phyloP scores from a whole-genome alignment of 2,329 filamentous ascomycete genomes.

The Talaromyces sp. region DNA sequence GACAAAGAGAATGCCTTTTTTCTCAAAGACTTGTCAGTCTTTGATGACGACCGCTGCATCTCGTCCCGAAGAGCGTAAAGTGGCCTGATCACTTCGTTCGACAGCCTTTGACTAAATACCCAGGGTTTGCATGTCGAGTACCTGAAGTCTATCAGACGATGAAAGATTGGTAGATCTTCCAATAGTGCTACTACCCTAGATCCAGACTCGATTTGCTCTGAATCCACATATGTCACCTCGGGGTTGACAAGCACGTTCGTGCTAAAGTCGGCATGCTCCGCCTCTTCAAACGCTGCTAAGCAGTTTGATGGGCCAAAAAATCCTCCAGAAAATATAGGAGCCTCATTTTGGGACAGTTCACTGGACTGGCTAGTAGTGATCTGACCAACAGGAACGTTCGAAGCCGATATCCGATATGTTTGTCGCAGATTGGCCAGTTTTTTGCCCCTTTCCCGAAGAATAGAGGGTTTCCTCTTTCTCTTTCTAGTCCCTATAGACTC shows the following conservation, averaged over 20 bases:
- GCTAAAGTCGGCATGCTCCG: neutral
- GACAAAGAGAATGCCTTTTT: neutral
- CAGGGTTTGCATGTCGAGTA: neutral
- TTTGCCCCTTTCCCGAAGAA: neutral
- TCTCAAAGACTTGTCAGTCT: neutral
- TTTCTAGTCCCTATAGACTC: neutral
- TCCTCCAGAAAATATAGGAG: slow-evolving; percentile 5
- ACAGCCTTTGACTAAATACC: slow-evolving; percentile 3
- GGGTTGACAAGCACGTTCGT: neutral
- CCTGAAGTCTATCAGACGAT: slow-evolving; percentile 2
- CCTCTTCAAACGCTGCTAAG: slow-evolving; percentile 14
- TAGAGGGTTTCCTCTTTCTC: neutral
- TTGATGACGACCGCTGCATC: neutral
- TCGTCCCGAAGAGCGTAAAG: slow-evolving; percentile 4
- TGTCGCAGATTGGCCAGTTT: slow-evolving; percentile 3
- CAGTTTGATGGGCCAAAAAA: slow-evolving; percentile 17
- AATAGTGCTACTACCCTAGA: slow-evolving; percentile 4
- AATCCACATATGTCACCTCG: neutral
- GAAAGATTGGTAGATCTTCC: slow-evolving; percentile 5
- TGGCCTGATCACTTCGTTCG: neutral
- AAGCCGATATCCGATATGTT: neutral
- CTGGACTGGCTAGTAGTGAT: neutral
- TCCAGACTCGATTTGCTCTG: slow-evolving; percentile 7
- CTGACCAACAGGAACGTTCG: neutral
- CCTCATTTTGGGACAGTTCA: neutral